phyloP scores from a whole-genome alignment of 768 basidiomycete species.

The Pleurotus tuber-regium region DNA sequence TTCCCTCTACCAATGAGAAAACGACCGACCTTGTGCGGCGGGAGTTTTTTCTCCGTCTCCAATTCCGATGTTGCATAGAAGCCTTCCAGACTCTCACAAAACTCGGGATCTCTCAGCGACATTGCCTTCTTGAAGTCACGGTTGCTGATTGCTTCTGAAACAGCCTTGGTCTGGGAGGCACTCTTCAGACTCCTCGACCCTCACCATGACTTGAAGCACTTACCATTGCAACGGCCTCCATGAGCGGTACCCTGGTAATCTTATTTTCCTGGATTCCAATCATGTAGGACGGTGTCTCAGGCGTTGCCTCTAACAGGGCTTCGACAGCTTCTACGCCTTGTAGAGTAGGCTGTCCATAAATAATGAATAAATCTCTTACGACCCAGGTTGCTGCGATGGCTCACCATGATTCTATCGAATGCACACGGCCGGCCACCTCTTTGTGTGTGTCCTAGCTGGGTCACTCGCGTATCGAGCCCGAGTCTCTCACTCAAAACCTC shows the following conservation, averaged over 20 bases:
- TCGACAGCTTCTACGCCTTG: constrained; percentile 94
- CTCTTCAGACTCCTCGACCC: too few species aligned
- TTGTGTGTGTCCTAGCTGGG: constrained; percentile 95
- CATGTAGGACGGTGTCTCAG: constrained; percentile 94
- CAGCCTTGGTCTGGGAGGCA: constrained; percentile 70
- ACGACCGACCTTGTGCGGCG: constrained; percentile 41
- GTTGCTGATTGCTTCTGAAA: constrained; percentile 74
- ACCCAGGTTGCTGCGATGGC: constrained; percentile 24
- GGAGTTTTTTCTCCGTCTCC: constrained; percentile 50
- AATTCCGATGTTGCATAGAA: constrained; percentile 74
- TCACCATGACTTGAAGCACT: constrained; percentile 1
- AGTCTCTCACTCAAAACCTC: constrained; percentile 82
- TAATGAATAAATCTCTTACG: constrained; percentile 5
- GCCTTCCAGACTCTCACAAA: constrained; percentile 81
- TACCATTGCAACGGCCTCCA: constrained; percentile 92
- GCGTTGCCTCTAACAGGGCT: constrained; percentile 80
- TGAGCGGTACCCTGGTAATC: constrained; percentile 84
- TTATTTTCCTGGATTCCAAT: constrained; percentile 96
- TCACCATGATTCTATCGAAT: constrained; percentile 87
- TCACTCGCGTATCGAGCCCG: constrained; percentile 93
- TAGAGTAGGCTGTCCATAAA: constrained; percentile 72
- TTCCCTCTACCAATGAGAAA: neutral
- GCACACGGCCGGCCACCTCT: constrained; percentile 94
- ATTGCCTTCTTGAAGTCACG: constrained; percentile 88
- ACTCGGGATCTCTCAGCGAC: constrained; percentile 89